Percentiles rank a stretch among this genome's conserved stretches.
These are phyloP conservation scores for Globisporangium middletonii DNA, from an alignment of 352 stramenopile genomes.

Conservation along the genomic window DNA sequence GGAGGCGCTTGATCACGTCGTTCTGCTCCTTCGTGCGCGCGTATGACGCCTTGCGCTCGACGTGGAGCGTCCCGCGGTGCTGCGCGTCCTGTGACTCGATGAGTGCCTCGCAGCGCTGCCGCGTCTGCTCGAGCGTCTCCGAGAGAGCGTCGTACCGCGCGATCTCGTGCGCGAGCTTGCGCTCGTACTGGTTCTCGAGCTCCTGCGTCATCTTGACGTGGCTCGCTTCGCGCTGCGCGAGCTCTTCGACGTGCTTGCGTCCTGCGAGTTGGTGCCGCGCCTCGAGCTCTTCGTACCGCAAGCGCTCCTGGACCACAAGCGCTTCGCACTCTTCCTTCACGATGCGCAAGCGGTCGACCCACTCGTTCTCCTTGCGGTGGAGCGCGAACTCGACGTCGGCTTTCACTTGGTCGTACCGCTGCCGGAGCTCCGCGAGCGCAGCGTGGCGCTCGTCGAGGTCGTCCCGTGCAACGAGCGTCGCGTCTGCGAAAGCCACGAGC, in stretches of 20 bases:
- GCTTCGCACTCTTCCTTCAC: slow-evolving; percentile 76
- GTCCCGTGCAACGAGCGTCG: slow-evolving; percentile 64
- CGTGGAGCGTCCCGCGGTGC: slow-evolving; percentile 48
- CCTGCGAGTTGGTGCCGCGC: slow-evolving; percentile 54
- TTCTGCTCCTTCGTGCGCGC: slow-evolving; percentile 72
- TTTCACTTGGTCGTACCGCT: slow-evolving; percentile 74
- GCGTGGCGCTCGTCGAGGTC: slow-evolving; percentile 68
- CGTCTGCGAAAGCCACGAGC: slow-evolving; percentile 25
- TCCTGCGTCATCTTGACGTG: slow-evolving; percentile 85
- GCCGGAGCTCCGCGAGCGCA: slow-evolving; percentile 47
- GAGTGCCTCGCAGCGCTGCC: slow-evolving; percentile 85
- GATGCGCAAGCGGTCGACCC: slow-evolving; percentile 73
- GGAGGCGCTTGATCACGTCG: slow-evolving; percentile 76
- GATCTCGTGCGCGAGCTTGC: slow-evolving; percentile 87
- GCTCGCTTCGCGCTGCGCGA: slow-evolving; percentile 65
- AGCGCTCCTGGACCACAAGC: slow-evolving; percentile 67
- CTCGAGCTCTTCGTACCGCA: slow-evolving; percentile 79
- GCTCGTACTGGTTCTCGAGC: slow-evolving; percentile 91
- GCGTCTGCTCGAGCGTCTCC: slow-evolving; percentile 84
- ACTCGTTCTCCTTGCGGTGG: slow-evolving; percentile 84
- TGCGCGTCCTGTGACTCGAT: slow-evolving; percentile 78
- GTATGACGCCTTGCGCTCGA: slow-evolving; percentile 59
- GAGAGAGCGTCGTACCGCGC: slow-evolving; percentile 82
- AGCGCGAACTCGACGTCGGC: slow-evolving; percentile 80
- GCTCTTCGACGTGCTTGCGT: slow-evolving; percentile 72